Evolutionary conservation across 768 basidiomycete species (phyloP).

Genomic region (Tephrocybe rancida): DNA sequence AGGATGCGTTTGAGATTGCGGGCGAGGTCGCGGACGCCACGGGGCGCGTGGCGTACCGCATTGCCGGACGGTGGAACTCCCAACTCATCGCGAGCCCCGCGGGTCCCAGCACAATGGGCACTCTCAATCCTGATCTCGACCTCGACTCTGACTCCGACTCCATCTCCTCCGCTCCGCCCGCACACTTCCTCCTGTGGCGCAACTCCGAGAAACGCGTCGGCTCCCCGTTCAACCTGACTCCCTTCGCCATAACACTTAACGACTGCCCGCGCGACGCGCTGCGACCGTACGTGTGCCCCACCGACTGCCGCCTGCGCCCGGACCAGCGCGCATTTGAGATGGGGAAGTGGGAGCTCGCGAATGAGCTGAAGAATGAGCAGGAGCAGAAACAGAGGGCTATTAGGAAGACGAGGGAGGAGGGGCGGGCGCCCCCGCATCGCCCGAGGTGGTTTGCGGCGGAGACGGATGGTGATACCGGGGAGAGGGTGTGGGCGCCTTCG

Average conservation of each 20-base stretch:
- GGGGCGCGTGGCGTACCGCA: constrained; percentile 77
- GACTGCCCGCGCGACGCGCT: constrained; percentile 77
- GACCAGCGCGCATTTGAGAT: constrained; percentile 95
- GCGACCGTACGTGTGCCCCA: constrained; percentile 76
- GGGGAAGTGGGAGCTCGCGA: constrained; percentile 84
- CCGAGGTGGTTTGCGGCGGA: constrained; percentile 88
- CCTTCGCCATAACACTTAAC: constrained; percentile 91
- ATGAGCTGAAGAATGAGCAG: constrained; percentile 74
- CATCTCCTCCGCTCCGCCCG: not conserved
- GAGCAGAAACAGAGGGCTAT: constrained; percentile 84
- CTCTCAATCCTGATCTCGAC: constrained; percentile 70
- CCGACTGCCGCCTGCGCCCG: constrained; percentile 90
- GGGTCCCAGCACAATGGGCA: constrained; percentile 59
- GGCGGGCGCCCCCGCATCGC: constrained; percentile 66
- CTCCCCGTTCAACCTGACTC: constrained; percentile 94
- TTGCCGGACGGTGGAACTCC: constrained; percentile 94
- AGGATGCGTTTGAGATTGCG: constrained; percentile 90
- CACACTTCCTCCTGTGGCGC: constrained; percentile 82
- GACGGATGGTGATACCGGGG: constrained; percentile 87
- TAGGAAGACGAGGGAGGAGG: constrained; percentile 75
- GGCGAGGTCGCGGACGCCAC: constrained; percentile 73
- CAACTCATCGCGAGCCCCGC: constrained; percentile 86
- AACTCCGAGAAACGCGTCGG: constrained; percentile 80
- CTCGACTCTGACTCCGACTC: constrained; percentile 57
- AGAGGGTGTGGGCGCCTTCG: constrained; percentile 83